These are phyloP conservation scores for Puccinia novopanici DNA, from an alignment of 1,284 basidiomycete genomes.

Conservation along the genomic window DNA sequence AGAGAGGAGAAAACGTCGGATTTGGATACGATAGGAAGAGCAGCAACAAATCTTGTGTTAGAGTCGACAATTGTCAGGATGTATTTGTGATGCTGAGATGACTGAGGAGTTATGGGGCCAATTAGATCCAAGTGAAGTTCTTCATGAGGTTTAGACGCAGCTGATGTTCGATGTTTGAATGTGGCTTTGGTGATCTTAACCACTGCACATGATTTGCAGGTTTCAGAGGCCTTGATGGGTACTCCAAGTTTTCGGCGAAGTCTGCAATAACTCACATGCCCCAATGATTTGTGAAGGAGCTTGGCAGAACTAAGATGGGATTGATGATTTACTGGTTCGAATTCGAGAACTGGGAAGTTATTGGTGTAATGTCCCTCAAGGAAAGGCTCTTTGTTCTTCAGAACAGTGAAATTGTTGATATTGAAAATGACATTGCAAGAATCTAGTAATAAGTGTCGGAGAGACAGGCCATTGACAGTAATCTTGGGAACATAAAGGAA, in stretches of 20 bases:
- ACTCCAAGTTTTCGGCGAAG: conserved; percentile 4
- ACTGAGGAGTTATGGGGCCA: conserved; percentile 1
- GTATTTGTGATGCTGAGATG: too few relatives aligned
- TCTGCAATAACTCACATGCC: conserved; percentile 8
- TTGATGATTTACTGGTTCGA: not conserved
- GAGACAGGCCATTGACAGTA: not conserved
- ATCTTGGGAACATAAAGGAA: too few relatives aligned
- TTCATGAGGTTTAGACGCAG: not conserved
- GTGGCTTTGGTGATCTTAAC: conserved; percentile 6
- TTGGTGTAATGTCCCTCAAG: not conserved
- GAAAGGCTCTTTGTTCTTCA: too few relatives aligned
- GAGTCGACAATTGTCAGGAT: not conserved
- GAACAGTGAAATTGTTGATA: too few relatives aligned
- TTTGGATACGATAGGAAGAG: not conserved
- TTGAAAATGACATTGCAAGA: too few relatives aligned
- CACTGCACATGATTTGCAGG: not conserved
- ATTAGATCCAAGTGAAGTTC: conserved; percentile 15
- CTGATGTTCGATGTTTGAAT: not conserved
- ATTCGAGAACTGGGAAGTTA: not conserved
- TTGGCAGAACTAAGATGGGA: not conserved
- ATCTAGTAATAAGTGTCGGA: too few relatives aligned
- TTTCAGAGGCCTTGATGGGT: not conserved
- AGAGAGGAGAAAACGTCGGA: not conserved
- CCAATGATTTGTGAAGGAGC: not conserved
- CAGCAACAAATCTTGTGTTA: not conserved